phyloP scores from a whole-genome alignment of 2,329 filamentous ascomycete genomes.

The Cyphellophora europaea region DNA sequence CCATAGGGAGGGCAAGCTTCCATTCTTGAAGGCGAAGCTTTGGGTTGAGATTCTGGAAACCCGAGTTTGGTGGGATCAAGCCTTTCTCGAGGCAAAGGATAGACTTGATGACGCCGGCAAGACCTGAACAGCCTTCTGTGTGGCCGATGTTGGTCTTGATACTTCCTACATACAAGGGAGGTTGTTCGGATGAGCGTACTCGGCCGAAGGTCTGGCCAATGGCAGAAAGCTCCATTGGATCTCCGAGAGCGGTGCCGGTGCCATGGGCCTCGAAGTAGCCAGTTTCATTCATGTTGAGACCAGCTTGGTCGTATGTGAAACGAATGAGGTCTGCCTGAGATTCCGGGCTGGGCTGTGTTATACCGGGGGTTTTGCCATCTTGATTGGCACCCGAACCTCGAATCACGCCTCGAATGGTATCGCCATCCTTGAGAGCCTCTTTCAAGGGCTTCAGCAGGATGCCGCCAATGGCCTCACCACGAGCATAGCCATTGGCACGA shows the following conservation, averaged over 20 bases:
- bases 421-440: conserved; percentile 31
- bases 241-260: conserved; percentile 28
- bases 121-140: conserved; percentile 22
- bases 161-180: conserved; percentile 22
- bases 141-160: conserved; percentile 22
- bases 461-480: conserved; percentile 35
- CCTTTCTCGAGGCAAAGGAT: conserved; percentile 15
- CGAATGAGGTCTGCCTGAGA: conserved; percentile 27
- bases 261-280: conserved; percentile 23
- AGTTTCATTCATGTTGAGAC: conserved; percentile 10
- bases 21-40: conserved; percentile 4
- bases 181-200: conserved; percentile 2
- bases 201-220: conserved; percentile 20
- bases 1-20: conserved; percentile 4
- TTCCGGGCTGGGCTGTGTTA: conserved; percentile 32
- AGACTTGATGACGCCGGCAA: conserved; percentile 23
- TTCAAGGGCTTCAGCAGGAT: conserved; percentile 34
- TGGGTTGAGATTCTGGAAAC: conserved; percentile 23
- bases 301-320: conserved; percentile 23
- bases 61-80: conserved; percentile 22
- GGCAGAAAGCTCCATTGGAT: conserved; percentile 20
- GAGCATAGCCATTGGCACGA: conserved; percentile 34
- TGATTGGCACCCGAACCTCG: conserved; percentile 31
- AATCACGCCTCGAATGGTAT: conserved; percentile 36
- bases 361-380: conserved; percentile 36